A percentile compares a stretch with the other conserved stretches of the same genome.
Evolutionary conservation across 257 asterid genomes (phyloP).

Genomic region (Catharanthus roseus): DNA sequence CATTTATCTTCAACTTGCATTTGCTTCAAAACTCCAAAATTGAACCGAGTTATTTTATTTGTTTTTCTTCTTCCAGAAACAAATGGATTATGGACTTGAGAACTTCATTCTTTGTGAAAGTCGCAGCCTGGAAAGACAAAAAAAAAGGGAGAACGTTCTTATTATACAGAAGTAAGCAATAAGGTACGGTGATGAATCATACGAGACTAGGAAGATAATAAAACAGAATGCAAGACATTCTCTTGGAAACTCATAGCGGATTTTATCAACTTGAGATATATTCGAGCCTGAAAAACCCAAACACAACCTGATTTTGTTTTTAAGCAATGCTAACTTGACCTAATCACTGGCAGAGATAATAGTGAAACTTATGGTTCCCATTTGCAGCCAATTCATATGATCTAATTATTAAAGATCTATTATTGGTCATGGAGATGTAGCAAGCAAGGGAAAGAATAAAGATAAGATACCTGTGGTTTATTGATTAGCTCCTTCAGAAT

Average conservation of each 20-base stretch:
- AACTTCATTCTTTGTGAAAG: slow-evolving; percentile 56
- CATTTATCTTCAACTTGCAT: neutral
- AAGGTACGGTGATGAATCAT: neutral
- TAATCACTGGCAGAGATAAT: neutral
- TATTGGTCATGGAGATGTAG: neutral
- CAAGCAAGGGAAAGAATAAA: neutral
- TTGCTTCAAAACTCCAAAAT: neutral
- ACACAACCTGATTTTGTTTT: neutral
- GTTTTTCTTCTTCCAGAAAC: slow-evolving; percentile 85
- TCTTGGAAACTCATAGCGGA: neutral
- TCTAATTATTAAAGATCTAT: neutral
- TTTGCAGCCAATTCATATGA: neutral
- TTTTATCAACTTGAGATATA: neutral
- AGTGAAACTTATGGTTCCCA: neutral
- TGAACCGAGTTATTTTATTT: slow-evolving; percentile 19
- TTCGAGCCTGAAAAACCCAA: too few relatives aligned
- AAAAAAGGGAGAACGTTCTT: slow-evolving; percentile 4
- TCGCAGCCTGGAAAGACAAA: slow-evolving; percentile 23
- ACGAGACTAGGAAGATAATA: neutral
- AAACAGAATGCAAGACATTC: neutral
- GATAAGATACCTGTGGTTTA: slow-evolving; percentile 65
- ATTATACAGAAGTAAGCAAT: neutral
- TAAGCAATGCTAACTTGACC: neutral
- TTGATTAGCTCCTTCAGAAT: slow-evolving; percentile 78
- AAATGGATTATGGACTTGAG: slow-evolving; percentile 73